phyloP scores from a whole-genome alignment of 2,329 filamentous ascomycete species.

The Fusarium ambrosium region DNA sequence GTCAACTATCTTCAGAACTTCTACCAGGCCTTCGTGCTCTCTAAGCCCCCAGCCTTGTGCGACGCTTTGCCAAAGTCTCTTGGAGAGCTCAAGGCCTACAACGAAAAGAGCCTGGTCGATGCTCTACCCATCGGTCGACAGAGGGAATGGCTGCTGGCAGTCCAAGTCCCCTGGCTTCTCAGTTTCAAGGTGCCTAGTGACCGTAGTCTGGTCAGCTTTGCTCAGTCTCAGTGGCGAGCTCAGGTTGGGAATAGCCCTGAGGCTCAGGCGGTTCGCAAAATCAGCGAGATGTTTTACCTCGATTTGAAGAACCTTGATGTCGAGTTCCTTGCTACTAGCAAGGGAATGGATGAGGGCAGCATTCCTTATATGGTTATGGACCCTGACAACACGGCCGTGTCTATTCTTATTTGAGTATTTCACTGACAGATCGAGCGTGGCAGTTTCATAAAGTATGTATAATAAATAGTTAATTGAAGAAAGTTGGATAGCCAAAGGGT shows the following conservation, averaged over 20 bases:
- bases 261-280: constrained; percentile 17
- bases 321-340: constrained; percentile 49
- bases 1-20: constrained; percentile 67
- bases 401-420: constrained; percentile 33
- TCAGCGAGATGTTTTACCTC: constrained; percentile 44
- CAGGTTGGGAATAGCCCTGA: constrained; percentile 44
- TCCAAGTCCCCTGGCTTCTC: constrained; percentile 61
- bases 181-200: constrained; percentile 58
- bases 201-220: constrained; percentile 57
- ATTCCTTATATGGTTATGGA: constrained; percentile 57
- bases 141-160: constrained; percentile 60
- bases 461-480: background rate
- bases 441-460: too few species aligned
- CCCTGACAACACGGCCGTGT: constrained; percentile 54
- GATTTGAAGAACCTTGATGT: constrained; percentile 47
- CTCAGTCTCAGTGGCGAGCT: constrained; percentile 53
- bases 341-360: constrained; percentile 50
- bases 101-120: constrained; percentile 49
- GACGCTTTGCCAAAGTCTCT: constrained; percentile 50
- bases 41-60: constrained; percentile 58
- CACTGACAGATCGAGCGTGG: too few species aligned
- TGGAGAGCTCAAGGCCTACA: constrained; percentile 48
- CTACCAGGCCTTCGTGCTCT: constrained; percentile 62
- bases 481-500: too few species aligned
- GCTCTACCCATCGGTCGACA: constrained; percentile 59